These are phyloP conservation scores for Thalassiosira exigua DNA, from an alignment of 352 stramenopile genomes.

Conservation along the genomic window DNA sequence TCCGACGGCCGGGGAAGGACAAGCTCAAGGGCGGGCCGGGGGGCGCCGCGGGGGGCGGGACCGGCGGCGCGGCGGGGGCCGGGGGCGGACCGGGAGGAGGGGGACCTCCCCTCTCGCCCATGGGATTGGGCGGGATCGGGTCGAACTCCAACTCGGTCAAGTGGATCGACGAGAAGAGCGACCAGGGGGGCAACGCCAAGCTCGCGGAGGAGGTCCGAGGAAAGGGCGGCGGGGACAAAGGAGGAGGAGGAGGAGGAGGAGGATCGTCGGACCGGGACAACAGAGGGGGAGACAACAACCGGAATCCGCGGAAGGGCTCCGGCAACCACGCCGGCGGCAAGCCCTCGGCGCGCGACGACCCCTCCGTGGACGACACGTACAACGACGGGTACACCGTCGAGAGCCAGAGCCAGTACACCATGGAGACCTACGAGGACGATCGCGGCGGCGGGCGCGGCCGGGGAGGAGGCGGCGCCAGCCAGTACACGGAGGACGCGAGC, in stretches of 20 bases:
- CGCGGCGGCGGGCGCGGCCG: slow-evolving; percentile 13
- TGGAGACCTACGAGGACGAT: slow-evolving; percentile 57
- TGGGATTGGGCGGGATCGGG: slow-evolving; percentile 11
- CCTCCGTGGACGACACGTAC: slow-evolving; percentile 45
- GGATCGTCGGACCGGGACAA: neutral
- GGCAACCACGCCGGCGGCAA: neutral
- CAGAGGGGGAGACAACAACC: neutral
- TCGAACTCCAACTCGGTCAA: slow-evolving; percentile 55
- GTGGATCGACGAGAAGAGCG: slow-evolving; percentile 51
- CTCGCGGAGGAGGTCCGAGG: neutral
- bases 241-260: neutral
- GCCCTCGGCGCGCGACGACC: slow-evolving; percentile 14
- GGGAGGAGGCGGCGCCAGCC: slow-evolving; percentile 5
- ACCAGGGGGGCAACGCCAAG: slow-evolving; percentile 1
- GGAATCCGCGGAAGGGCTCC: no score
- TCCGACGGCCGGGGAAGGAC: slow-evolving; percentile 74
- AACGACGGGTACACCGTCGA: slow-evolving; percentile 50
- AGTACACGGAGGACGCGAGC: neutral
- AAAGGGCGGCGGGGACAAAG: neutral
- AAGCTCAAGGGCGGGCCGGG: slow-evolving; percentile 34
- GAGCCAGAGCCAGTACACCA: slow-evolving; percentile 61
- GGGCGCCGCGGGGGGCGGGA: neutral
- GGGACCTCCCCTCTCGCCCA: slow-evolving; percentile 16
- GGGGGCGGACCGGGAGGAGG: neutral
- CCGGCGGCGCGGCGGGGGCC: slow-evolving; percentile 12